These are phyloP conservation scores for Arachnopeziza araneosa DNA, from an alignment of 2,329 filamentous ascomycete species.

Conservation along the genomic window DNA sequence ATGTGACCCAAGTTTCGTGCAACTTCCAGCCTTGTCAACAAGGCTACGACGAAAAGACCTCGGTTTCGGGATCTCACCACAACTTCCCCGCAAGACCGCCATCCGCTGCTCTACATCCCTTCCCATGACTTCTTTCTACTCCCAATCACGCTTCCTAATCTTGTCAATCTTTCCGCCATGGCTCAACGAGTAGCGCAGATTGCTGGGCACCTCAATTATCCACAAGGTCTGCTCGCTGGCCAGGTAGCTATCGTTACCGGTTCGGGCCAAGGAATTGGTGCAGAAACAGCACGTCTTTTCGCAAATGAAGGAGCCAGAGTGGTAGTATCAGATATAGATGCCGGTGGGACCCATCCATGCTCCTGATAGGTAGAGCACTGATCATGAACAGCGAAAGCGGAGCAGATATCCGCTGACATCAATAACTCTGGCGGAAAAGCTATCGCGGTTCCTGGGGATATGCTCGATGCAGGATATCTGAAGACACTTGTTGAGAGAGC, in stretches of 20 bases:
- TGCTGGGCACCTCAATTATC: constrained; percentile 74
- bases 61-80: neutral
- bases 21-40: neutral
- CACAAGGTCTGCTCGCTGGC: constrained; percentile 69
- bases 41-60: neutral
- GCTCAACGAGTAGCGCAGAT: constrained; percentile 61
- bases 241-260: constrained; percentile 87
- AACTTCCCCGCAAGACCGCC: neutral
- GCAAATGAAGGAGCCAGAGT: constrained; percentile 86
- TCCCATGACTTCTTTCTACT: neutral
- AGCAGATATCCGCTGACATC: constrained; percentile 64
- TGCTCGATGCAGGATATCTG: constrained; percentile 67
- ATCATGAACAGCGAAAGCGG: constrained; percentile 57
- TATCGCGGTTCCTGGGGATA: constrained; percentile 69
- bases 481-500: constrained; percentile 65
- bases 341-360: constrained; percentile 39
- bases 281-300: constrained; percentile 75
- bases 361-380: constrained; percentile 12
- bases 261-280: constrained; percentile 81
- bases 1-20: neutral
- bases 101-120: neutral
- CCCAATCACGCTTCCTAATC: neutral
- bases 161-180: constrained; percentile 13
- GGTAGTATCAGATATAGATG: constrained; percentile 78
- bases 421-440: constrained; percentile 60